These are phyloP conservation scores for Neurospora sp. DNA, from an alignment of 495 filamentous ascomycete species.

Conservation along the genomic window DNA sequence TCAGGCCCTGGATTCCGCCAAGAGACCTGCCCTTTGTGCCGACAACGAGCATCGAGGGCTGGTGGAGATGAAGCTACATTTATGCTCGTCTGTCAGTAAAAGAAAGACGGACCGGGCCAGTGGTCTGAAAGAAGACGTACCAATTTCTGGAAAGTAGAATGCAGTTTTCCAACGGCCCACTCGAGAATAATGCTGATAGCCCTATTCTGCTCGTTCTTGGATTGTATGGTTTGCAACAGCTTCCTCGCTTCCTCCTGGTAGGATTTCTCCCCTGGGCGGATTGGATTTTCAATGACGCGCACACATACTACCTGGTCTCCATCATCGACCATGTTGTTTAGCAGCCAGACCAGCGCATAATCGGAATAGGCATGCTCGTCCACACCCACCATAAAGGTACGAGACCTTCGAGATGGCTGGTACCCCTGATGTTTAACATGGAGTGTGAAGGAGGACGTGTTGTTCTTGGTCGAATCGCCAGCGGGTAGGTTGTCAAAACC, in stretches of 20 bases:
- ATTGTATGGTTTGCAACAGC: conserved; percentile 66
- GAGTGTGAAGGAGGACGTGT: conserved; percentile 74
- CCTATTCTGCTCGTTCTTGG: conserved; percentile 74
- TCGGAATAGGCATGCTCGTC: conserved; percentile 95
- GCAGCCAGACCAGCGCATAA: conserved; percentile 86
- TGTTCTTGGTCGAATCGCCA: conserved; percentile 55
- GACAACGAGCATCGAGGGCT: conserved; percentile 90
- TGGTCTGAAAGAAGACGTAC: conserved; percentile 37
- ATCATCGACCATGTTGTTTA: conserved; percentile 91
- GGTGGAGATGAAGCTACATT: conserved; percentile 77
- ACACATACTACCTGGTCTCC: conserved; percentile 95
- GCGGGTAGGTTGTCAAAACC: conserved; percentile 87
- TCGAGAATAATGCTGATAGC: conserved; percentile 84
- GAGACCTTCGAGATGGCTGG: conserved; percentile 67
- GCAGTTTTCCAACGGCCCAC: conserved; percentile 83
- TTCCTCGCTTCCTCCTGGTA: conserved; percentile 74
- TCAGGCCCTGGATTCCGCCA: conserved; percentile 79
- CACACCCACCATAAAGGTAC: conserved; percentile 88
- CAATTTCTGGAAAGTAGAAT: conserved; percentile 87
- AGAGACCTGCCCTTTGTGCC: conserved; percentile 82
- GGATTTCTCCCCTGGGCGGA: conserved; percentile 60
- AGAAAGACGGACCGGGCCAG: background rate
- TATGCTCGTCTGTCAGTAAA: background rate
- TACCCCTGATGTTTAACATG: conserved; percentile 87
- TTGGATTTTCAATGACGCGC: conserved; percentile 78